A percentile compares a stretch with the other conserved stretches of the same genome.
phyloP scores from a whole-genome alignment of 108 stramenopile species.

The Skeletonema grethae region DNA sequence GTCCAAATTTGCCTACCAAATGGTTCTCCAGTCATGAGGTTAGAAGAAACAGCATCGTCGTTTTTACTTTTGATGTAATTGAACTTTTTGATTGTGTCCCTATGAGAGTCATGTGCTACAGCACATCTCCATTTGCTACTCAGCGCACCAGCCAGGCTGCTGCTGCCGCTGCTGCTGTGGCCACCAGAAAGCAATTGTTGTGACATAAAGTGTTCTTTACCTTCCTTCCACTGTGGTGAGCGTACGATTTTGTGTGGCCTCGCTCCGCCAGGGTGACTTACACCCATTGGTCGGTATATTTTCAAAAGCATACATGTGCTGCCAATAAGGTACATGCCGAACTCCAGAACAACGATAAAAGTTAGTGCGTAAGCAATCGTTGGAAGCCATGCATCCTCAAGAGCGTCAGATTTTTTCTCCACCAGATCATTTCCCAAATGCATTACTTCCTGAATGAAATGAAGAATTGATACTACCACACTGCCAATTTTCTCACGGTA shows the following conservation, averaged over 20 bases:
- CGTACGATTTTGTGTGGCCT: conserved; percentile 71
- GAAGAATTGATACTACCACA: conserved; percentile 4
- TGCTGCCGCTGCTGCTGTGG: conserved; percentile 2
- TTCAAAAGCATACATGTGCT: conserved; percentile 2
- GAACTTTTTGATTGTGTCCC: conserved; percentile 51
- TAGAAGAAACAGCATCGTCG: conserved; percentile 10
- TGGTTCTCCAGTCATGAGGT: conserved; percentile 73
- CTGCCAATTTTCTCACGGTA: conserved; percentile 6
- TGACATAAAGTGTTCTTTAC: conserved; percentile 13
- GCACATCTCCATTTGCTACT: conserved; percentile 64
- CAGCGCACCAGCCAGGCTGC: not conserved
- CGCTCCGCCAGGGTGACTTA: conserved; percentile 78
- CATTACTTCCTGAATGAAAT: conserved; percentile 18
- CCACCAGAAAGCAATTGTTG: conserved; percentile 13
- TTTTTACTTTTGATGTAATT: not conserved
- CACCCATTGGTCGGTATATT: conserved; percentile 47
- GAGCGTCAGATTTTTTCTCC: conserved; percentile 1
- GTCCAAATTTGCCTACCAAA: conserved; percentile 83
- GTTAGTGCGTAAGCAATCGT: conserved; percentile 29
- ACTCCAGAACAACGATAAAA: conserved; percentile 19
- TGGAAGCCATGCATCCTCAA: not conserved
- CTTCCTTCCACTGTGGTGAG: conserved; percentile 64
- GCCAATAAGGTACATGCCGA: conserved; percentile 24
- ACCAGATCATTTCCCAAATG: not conserved
- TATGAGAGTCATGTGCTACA: conserved; percentile 74